Base-by-base conservation (phyloP, 2,329 filamentous ascomycete genomes). In the Akanthomyces muscarius region DNA sequence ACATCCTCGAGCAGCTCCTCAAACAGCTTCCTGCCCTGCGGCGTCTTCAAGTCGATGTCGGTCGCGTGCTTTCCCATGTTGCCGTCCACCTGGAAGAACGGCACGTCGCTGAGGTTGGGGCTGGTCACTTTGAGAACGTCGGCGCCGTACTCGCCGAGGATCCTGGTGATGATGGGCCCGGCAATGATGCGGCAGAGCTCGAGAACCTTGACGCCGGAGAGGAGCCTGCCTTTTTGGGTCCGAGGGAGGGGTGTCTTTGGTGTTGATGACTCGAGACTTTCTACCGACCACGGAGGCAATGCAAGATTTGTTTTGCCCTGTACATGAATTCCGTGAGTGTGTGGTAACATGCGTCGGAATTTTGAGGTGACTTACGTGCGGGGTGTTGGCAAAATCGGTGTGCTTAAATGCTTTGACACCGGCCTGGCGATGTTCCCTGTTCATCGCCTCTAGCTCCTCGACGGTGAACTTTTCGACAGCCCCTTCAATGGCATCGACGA, bases 101-200 rank as follows among this genome's bases (percentile, higher is more conserved):
- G 86, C 1, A 91, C 86, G 65, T 91, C 89, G 5, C 85, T 84
- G n/a, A 92, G 78, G 52, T 84, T 77, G 0, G 86, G 83, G 8
- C 85, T 86, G 3, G 88, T 91, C 52, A 92, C 80, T 68, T 91
- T 89, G 67, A 92, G 80, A 0, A 92, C 89, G 60, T 88, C 83
- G 8, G 89, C 89, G 2, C 90, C 90, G 70, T 91, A 88, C 65
- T 90, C 89, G n/a, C 87, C 88, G 0, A 92, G 80, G 1, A 86
- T 86, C 36, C 88, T 84, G 3, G 86, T 86, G 67, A 92, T 86
- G 5, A 87, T 85, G n/a, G 89, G 89, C 0, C 89, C 89, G 4
- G 89, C 89, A 66, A 92, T 91, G 69, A 92, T 87, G 47, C 89
- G 86, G 70, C 88, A 90, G 36, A 92, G 76, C 70, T 93, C 90